Evolutionary conservation across 2,329 filamentous ascomycete species (phyloP).

Genomic region (Teratosphaeria destructans): DNA sequence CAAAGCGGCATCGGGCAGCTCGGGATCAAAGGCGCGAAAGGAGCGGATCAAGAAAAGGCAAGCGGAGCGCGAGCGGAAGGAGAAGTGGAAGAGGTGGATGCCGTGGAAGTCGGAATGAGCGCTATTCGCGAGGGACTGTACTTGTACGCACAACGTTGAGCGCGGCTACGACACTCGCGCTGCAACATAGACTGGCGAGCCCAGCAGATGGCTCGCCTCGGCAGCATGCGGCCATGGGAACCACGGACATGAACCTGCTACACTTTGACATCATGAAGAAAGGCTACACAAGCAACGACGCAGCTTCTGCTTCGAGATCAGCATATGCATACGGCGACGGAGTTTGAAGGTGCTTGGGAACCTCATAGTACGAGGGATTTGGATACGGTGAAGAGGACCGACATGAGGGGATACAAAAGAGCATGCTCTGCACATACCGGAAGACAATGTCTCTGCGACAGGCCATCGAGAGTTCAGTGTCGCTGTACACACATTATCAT

Average conservation of each 20-base stretch:
- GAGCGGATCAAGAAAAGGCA: conserved; percentile 8
- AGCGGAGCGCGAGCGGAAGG: conserved; percentile 4
- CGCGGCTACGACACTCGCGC: not conserved
- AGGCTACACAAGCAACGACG: not conserved
- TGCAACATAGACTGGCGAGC: not conserved
- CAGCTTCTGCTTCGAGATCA: not conserved
- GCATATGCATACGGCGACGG: not conserved
- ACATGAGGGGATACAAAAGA: not conserved
- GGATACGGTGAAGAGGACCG: not conserved
- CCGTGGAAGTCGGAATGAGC: conserved; percentile 7
- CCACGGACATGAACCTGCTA: not conserved
- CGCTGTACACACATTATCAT: not conserved
- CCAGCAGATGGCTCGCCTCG: not conserved
- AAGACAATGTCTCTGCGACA: not conserved
- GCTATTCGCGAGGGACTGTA: not conserved
- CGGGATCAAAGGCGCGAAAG: conserved; percentile 3
- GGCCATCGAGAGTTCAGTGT: not conserved
- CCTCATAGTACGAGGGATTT: not conserved
- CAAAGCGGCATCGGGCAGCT: conserved; percentile 11
- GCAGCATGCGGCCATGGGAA: not conserved
- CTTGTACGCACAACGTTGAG: not conserved
- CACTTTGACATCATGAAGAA: not conserved
- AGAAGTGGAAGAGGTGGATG: conserved; percentile 10
- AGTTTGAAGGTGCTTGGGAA: not conserved
- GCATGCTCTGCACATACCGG: not conserved